phyloP scores from a whole-genome alignment of 1,284 basidiomycete species.

The Tilletia walkeri region DNA sequence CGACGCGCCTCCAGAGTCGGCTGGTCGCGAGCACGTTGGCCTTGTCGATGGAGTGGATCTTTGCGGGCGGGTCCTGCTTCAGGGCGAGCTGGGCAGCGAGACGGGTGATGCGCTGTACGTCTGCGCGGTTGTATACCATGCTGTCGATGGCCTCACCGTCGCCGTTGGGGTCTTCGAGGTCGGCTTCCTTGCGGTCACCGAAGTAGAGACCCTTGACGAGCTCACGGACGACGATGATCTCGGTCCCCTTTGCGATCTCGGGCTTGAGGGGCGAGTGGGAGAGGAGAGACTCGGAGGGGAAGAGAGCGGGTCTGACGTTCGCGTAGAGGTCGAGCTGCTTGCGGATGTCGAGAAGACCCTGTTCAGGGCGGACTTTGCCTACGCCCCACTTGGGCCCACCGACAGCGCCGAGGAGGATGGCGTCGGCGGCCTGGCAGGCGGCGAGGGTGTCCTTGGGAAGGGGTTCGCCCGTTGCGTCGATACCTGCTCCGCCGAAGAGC shows the following conservation, averaged over 20 bases:
- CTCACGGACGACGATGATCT: conserved; percentile 93
- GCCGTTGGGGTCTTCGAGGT: conserved; percentile 54
- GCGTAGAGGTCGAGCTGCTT: conserved; percentile 93
- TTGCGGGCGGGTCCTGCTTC: conserved; percentile 74
- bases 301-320: conserved; percentile 95
- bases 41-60: conserved; percentile 94
- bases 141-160: conserved; percentile 56
- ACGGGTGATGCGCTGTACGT: conserved; percentile 91
- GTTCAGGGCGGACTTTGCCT: conserved; percentile 89
- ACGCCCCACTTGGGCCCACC: conserved; percentile 98
- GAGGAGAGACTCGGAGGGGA: conserved; percentile 86
- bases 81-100: conserved; percentile 92
- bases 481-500: conserved; percentile 84
- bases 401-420: conserved; percentile 67
- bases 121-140: conserved; percentile 85
- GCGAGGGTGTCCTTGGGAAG: conserved; percentile 80
- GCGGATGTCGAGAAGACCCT: conserved; percentile 84
- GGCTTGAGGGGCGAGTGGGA: conserved; percentile 89
- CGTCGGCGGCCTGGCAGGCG: conserved; percentile 52
- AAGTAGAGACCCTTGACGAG: conserved; percentile 72
- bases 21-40: conserved; percentile 97
- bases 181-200: conserved; percentile 79
- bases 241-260: conserved; percentile 77
- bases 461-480: conserved; percentile 80
- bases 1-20: conserved; percentile 79